These are phyloP conservation scores for Pyronema domesticum DNA, from an alignment of 495 filamentous ascomycete genomes.

Conservation along the genomic window DNA sequence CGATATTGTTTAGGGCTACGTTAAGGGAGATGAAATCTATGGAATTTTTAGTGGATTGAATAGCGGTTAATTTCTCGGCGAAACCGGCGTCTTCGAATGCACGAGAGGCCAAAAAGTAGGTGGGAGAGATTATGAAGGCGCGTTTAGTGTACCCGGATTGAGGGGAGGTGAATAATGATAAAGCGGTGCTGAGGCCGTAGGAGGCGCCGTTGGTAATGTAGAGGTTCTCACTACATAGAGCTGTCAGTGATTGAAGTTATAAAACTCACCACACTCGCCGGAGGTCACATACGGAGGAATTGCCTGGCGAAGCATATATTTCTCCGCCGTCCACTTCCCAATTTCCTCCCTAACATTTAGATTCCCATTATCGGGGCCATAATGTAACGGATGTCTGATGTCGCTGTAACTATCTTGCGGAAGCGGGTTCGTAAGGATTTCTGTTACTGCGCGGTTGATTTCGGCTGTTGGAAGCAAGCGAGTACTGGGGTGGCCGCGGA, in stretches of 20 bases:
- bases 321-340: constrained; percentile 47
- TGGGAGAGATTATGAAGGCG: constrained; percentile 65
- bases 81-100: constrained; percentile 43
- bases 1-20: constrained; percentile 4
- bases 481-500: constrained; percentile 22
- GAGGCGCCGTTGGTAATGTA: constrained; percentile 66
- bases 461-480: constrained; percentile 44
- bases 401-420: constrained; percentile 25
- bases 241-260: constrained; percentile 22
- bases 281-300: constrained; percentile 7
- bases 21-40: constrained; percentile 12
- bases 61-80: constrained; percentile 12
- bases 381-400: constrained; percentile 34
- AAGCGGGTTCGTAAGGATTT: constrained; percentile 38
- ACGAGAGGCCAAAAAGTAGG: constrained; percentile 58
- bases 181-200: constrained; percentile 53
- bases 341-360: constrained; percentile 43
- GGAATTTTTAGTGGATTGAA: constrained; percentile 4
- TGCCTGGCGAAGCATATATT: constrained; percentile 31
- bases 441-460: constrained; percentile 37
- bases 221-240: constrained; percentile 35
- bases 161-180: constrained; percentile 63
- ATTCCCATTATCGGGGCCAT: constrained; percentile 65
- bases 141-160: constrained; percentile 42
- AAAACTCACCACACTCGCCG: neutral